These are phyloP conservation scores for Aspergillus fijiensis DNA, from an alignment of 2,329 filamentous ascomycete genomes.

Conservation along the genomic window DNA sequence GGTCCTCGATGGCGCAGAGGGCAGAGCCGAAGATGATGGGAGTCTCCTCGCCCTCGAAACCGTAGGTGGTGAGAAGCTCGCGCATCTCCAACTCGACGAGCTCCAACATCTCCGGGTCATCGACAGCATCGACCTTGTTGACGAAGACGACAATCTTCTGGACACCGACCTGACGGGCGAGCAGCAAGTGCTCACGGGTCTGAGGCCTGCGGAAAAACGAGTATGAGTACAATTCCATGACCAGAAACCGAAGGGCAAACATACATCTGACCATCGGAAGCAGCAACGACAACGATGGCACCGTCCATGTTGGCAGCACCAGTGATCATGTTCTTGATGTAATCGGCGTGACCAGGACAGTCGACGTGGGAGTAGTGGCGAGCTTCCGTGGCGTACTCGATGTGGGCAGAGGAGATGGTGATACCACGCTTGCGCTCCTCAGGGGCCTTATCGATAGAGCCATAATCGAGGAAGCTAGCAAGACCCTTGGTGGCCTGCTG, in stretches of 20 bases:
- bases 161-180: slow-evolving; percentile 96
- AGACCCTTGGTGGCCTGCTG: slow-evolving; percentile 91
- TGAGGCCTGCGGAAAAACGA: slow-evolving; percentile 63
- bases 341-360: slow-evolving; percentile 99
- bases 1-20: slow-evolving; percentile 86
- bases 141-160: slow-evolving; percentile 98
- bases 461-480: slow-evolving; percentile 95
- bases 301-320: slow-evolving; percentile 99
- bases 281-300: slow-evolving; percentile 96
- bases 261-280: slow-evolving; percentile 95
- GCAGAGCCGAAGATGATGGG: slow-evolving; percentile 97
- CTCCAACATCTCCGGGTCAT: slow-evolving; percentile 99
- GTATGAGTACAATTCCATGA: slow-evolving; percentile 21
- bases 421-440: slow-evolving; percentile 99
- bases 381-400: slow-evolving; percentile 92
- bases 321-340: slow-evolving; percentile 99
- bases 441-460: slow-evolving; percentile 96
- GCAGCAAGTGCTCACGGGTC: slow-evolving; percentile 95
- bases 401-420: slow-evolving; percentile 96
- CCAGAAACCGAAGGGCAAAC: slow-evolving; percentile 17
- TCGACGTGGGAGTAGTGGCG: slow-evolving; percentile 99
- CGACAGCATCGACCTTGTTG: slow-evolving; percentile 97
- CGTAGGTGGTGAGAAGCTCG: slow-evolving; percentile 87
- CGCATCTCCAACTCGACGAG: slow-evolving; percentile 99
- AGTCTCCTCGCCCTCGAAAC: slow-evolving; percentile 97